Evolutionary conservation across 1,284 basidiomycete genomes (phyloP).

Genomic region (Omphalotus olearius): DNA sequence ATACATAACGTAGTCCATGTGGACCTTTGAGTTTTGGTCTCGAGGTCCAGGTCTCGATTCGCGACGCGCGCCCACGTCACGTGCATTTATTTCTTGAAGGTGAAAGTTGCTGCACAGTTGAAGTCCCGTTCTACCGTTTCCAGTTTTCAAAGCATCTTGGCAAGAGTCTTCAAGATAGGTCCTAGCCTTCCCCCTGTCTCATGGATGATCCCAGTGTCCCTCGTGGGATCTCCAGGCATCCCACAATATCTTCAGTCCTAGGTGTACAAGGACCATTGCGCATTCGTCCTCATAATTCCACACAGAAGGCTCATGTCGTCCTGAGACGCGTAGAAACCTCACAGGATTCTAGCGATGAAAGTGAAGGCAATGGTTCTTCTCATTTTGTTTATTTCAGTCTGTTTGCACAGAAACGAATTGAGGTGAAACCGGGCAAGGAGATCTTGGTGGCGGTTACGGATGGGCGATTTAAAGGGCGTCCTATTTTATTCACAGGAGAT

Average conservation of each 20-base stretch:
- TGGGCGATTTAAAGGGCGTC: conserved; percentile 46
- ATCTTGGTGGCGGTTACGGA: conserved; percentile 55
- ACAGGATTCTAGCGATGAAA: conserved; percentile 39
- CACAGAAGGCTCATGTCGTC: conserved; percentile 55
- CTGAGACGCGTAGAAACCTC: conserved; percentile 49
- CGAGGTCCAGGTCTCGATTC: no score
- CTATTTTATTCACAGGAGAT: conserved; percentile 56
- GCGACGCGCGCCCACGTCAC: no score
- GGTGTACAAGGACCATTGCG: conserved; percentile 52
- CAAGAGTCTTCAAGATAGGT: no score
- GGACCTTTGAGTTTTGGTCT: no score
- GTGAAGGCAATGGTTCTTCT: conserved; percentile 31
- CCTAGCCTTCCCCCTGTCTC: background rate
- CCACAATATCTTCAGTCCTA: conserved; percentile 40
- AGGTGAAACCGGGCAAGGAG: conserved; percentile 63
- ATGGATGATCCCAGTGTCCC: conserved; percentile 24
- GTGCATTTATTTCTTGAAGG: no score
- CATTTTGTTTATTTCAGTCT: conserved; percentile 50
- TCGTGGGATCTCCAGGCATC: conserved; percentile 6
- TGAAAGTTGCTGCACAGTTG: no score
- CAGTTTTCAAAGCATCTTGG: no score
- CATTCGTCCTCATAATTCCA: conserved; percentile 52
- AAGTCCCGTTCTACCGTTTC: no score
- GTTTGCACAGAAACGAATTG: conserved; percentile 61
- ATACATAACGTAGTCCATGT: no score